Base-by-base conservation (phyloP, 345 rosid species). In the Eucalyptus victrix region DNA sequence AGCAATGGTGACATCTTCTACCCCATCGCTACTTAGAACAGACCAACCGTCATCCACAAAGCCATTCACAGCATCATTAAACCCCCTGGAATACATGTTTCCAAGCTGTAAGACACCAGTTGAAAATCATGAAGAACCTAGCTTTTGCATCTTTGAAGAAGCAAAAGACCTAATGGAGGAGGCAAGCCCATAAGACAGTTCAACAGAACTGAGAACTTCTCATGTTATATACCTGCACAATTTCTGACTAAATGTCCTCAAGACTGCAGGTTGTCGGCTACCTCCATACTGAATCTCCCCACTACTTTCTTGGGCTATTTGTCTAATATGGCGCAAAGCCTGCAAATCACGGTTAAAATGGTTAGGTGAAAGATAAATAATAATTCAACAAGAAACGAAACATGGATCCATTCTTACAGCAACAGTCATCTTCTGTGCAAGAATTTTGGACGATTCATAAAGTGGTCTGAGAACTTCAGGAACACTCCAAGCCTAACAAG, bases 31-130 rank as follows among this genome's bases (percentile, higher is more conserved):
- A 86, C 92, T 94, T 92, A 97, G 90, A 86, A 97, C 93, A 6
- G 99, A 94, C 99, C 99, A 97, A 60, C 99, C 99, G 89, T 97
- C 99, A 93, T 97, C 99, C 51, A 88, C 93, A 95, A 97, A 97
- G 62, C 99, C 97, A 91, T 96, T 96, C 72, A 97, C 96, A 88
- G 99, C 99, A 92, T 97, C 99, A 91, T 97, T 97, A 93, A 97
- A 97, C 40, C 99, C 98, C 97, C 99, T 97, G 92, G 54, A 67
- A 88, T 87, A 89, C 91, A 93, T 88, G 65, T 32, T 56, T 50
- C 81, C 49, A 32, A 87, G 69, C 81, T 26, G 86, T 88, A 32
- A 88, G 56, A 44, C 30, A 40, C 47, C 47, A 86, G 45, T 15
- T 34, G 17, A 44, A 81, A 83, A 56, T 67, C 65, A 44, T 30